Conservation (phyloP, 345 rosid genomes). For the Angophora floribunda region DNA sequence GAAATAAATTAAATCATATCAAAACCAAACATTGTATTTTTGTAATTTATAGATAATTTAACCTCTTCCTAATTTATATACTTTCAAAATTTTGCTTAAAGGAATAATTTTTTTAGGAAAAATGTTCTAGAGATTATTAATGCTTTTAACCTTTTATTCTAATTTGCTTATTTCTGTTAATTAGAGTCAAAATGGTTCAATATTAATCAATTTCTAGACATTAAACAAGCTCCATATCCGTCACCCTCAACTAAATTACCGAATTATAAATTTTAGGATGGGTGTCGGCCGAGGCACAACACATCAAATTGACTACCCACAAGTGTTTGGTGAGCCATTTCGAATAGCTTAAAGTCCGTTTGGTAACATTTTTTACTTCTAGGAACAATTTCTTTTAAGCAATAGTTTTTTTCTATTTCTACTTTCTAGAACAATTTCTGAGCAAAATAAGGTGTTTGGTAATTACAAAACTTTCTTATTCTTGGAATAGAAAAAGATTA, state of each 20-base stretch:
- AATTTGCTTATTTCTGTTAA: neutral
- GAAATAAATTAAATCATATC: fast-evolving
- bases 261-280: neutral
- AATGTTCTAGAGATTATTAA: fast-evolving
- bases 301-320: fast-evolving
- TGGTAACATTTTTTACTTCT: too few relatives aligned
- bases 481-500: too few relatives aligned
- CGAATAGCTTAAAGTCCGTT: fast-evolving
- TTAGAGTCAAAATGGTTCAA: neutral
- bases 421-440: too few relatives aligned
- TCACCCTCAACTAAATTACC: neutral
- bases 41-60: fast-evolving
- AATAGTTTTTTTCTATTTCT: too few relatives aligned
- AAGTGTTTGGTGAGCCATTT: fast-evolving
- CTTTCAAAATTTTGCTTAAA: fast-evolving
- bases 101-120: neutral
- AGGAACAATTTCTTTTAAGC: too few relatives aligned
- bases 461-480: too few relatives aligned
- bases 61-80: fast-evolving
- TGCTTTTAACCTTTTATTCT: fast-evolving
- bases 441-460: too few relatives aligned
- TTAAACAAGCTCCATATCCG: neutral
- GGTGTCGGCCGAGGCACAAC: too few relatives aligned
- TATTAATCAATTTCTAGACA: neutral
- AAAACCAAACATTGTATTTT: fast-evolving